Base-by-base conservation (phyloP, 1,284 basidiomycete species). In the Cryptococcus depauperatus region DNA sequence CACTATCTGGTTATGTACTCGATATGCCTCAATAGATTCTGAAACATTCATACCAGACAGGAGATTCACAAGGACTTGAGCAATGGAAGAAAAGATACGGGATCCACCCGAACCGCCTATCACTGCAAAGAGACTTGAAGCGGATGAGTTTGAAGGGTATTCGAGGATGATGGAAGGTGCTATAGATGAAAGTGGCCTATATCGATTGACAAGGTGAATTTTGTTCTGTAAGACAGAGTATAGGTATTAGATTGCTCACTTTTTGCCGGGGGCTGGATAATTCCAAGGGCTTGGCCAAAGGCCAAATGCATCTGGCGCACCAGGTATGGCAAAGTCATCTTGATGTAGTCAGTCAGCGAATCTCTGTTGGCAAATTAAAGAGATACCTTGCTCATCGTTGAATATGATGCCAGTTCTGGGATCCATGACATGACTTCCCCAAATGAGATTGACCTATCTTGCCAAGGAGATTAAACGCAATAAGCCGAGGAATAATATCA, bases 1-100 rank as follows among this genome's bases (percentile, higher is more conserved):
- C 51, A 82, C 83, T 23, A 95, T 73, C 65, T 97, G 93, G 62
- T 95, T 81, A 62, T 97, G 92, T n/a, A 95, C 64, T n/a, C 92
- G 76, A 0, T 86, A 83, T 52, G 73, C 77, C 68, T 97, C 93
- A 29, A 97, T 80, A 0, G 92, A 87, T 26, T 77, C 67, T 47
- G 83, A 82, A 26, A 85, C 66, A 59, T 93, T 81, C 70, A 86
- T 75, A 0, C 84, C 90, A 77, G 84, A 85, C 45, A 85, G 77
- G 19, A 89, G 64, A 66, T 93, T 89, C 19, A 95, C 68, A 7
- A 97, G 68, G 21, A 83, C 80, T 64, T 93, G 89, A 39, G 85
- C 79, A 5, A 95, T 72, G 0, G 87, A 73, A 0, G 79, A 75
- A 67, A 93, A 87, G 50, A 97, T 96, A 16, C 83, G 77, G 3